Conservation (phyloP, 305 asterid genomes). For the Solanum hybrid region DNA sequence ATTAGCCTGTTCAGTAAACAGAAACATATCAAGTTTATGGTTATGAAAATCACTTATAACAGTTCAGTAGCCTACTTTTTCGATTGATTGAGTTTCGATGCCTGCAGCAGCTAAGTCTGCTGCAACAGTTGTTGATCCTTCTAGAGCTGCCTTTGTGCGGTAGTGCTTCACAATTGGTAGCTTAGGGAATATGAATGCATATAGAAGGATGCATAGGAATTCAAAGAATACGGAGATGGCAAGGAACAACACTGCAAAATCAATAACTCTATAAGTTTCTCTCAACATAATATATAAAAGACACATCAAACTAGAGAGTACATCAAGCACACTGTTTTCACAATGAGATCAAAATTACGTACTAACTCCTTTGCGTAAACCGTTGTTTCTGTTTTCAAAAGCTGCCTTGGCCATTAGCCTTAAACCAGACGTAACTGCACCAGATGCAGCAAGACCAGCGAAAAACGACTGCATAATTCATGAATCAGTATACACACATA, state of each 20-base stretch:
- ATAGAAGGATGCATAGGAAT: conserved; percentile 56
- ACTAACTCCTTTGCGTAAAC: conserved; percentile 83
- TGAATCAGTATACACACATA: not conserved
- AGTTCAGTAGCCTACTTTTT: conserved; percentile 11
- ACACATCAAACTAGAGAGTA: not conserved
- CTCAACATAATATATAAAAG: not conserved
- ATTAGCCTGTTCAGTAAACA: conserved; percentile 25
- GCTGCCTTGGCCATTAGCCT: conserved; percentile 70
- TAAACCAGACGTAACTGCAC: conserved; percentile 73
- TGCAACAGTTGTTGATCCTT: conserved; percentile 77
- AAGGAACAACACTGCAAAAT: conserved; percentile 62
- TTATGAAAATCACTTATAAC: not conserved
- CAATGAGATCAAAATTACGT: conserved; percentile 13
- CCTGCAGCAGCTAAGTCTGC: conserved; percentile 84
- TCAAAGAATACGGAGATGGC: conserved; percentile 55
- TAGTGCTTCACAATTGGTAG: conserved; percentile 68
- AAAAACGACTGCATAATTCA: conserved; percentile 45
- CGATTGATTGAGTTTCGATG: conserved; percentile 18
- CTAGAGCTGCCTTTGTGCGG: conserved; percentile 58
- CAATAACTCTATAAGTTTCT: not conserved
- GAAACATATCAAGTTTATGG: not conserved
- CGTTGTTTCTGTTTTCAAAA: conserved; percentile 49
- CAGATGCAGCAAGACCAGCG: conserved; percentile 83
- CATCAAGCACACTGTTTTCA: not conserved
- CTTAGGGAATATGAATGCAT: conserved; percentile 52